A percentile compares a stretch with the other conserved stretches of the same genome.
Conservation (phyloP, 2,329 filamentous ascomycete genomes). For the Diplodia scrobiculata region DNA sequence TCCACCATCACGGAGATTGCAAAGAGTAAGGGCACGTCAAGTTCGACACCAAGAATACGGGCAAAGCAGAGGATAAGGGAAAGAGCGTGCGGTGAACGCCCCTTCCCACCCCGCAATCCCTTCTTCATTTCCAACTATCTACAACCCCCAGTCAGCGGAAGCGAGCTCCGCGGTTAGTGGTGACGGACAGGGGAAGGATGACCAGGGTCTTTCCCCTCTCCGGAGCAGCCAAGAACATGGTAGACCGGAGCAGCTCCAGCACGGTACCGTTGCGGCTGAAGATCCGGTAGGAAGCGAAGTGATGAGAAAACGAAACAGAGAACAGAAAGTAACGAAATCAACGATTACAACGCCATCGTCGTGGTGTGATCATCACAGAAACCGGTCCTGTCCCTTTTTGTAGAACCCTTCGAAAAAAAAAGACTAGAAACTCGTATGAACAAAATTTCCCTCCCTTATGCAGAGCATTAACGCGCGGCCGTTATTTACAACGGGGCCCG, state of each 20-base stretch:
- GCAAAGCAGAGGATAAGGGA: neutral
- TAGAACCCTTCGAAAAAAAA: neutral
- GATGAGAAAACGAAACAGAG: neutral
- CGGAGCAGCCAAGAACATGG: neutral
- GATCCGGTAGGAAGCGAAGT: neutral
- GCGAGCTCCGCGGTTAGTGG: neutral
- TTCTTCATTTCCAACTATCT: conserved; percentile 9
- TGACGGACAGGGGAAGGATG: neutral
- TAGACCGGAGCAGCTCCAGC: neutral
- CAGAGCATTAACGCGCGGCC: conserved; percentile 21
- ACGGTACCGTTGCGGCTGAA: neutral
- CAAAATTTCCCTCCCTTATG: conserved; percentile 10
- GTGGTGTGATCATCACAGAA: conserved; percentile 14
- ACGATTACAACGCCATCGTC: conserved; percentile 14
- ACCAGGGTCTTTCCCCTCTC: neutral
- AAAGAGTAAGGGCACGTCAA: neutral
- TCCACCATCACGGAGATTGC: neutral
- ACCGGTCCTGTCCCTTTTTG: conserved; percentile 14
- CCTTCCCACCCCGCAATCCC: neutral
- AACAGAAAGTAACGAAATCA: neutral
- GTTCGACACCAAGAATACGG: neutral
- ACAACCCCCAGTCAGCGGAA: conserved; percentile 1
- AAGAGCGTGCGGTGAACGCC: neutral
- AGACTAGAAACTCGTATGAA: conserved; percentile 13
- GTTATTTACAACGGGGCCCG: conserved; percentile 19